phyloP scores from a whole-genome alignment of 2,329 filamentous ascomycete genomes.

The Colletotrichum plurivorum region DNA sequence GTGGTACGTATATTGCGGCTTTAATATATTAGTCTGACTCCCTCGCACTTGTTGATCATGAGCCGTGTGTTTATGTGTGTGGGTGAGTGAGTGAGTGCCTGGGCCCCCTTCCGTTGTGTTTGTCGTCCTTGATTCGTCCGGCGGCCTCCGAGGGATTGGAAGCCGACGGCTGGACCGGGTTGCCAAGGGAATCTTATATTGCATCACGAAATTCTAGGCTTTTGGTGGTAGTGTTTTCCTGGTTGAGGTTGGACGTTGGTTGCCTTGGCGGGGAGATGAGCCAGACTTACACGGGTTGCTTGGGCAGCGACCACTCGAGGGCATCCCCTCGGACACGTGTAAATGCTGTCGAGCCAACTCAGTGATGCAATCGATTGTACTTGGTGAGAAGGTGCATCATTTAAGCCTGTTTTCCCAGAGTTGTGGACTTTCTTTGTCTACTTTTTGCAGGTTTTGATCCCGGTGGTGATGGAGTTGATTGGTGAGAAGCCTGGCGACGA shows the following conservation, averaged over 20 bases:
- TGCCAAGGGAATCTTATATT: neutral
- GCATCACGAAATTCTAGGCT: neutral
- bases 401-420: too few species aligned
- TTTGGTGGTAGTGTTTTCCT: neutral
- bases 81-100: neutral
- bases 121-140: neutral
- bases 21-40: conserved; percentile 5
- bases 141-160: neutral
- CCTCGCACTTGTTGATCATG: neutral
- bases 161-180: neutral
- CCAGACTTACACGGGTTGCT: neutral
- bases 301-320: neutral
- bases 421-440: too few species aligned
- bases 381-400: too few species aligned
- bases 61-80: too few species aligned
- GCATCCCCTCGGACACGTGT: neutral
- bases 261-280: neutral
- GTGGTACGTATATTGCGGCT: conserved; percentile 7
- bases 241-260: neutral
- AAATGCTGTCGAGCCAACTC: neutral
- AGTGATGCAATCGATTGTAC: too few species aligned
- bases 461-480: too few species aligned
- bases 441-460: too few species aligned
- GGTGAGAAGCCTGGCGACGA: too few species aligned
- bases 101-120: neutral